Conservation (phyloP, 768 basidiomycete species). For the Pleurotus cornucopiae region DNA sequence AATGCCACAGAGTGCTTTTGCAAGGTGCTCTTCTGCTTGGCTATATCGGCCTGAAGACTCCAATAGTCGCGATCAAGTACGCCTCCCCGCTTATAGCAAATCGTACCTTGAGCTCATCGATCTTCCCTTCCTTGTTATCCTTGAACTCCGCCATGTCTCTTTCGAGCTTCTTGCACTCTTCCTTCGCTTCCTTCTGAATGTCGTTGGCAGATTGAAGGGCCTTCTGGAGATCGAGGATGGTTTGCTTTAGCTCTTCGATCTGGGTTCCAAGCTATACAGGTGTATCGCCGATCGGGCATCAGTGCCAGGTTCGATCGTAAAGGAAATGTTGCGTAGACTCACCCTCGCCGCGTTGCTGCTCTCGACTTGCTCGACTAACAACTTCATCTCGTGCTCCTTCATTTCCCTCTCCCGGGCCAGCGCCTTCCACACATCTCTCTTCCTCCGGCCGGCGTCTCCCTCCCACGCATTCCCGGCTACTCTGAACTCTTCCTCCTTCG, state of each 20-base stretch:
- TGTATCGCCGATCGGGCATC: background rate
- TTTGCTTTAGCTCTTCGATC: constrained; percentile 66
- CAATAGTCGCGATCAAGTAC: background rate
- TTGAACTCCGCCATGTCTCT: constrained; percentile 99
- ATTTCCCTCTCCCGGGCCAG: constrained; percentile 74
- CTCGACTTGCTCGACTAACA: constrained; percentile 80
- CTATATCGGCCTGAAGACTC: constrained; percentile 61
- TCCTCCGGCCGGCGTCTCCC: constrained; percentile 55
- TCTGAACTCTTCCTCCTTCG: constrained; percentile 42
- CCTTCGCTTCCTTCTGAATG: constrained; percentile 73
- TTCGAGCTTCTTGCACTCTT: constrained; percentile 83
- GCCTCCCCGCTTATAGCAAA: background rate
- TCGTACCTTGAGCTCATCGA: constrained; percentile 84
- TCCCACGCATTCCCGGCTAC: constrained; percentile 44
- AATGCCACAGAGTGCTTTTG: constrained; percentile 79
- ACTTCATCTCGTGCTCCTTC: constrained; percentile 79
- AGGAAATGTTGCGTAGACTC: constrained; percentile 19
- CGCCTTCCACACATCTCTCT: constrained; percentile 61
- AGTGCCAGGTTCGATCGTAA: background rate
- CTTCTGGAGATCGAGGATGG: constrained; percentile 52
- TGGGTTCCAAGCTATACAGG: constrained; percentile 67
- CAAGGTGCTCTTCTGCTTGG: constrained; percentile 73
- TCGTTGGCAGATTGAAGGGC: constrained; percentile 64
- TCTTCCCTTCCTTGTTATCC: constrained; percentile 97
- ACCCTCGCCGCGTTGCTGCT: constrained; percentile 90